Percentiles rank a stretch among this genome's conserved stretches.
Conservation (phyloP, 2,329 filamentous ascomycete species). For the Ophiocordyceps australis region DNA sequence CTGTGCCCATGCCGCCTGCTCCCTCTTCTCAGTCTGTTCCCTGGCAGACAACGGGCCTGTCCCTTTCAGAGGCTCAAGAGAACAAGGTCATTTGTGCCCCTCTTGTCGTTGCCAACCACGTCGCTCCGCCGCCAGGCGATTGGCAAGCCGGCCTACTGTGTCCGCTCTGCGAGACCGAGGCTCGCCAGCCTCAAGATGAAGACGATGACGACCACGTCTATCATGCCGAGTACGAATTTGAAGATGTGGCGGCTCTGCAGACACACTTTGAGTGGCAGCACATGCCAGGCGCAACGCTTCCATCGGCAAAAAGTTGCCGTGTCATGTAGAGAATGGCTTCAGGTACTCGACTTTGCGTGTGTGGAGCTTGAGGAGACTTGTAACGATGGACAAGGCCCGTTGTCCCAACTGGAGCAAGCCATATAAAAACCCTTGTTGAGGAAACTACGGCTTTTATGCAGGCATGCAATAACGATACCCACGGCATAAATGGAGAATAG, state of each 20-base stretch:
- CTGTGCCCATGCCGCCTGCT: slow-evolving; percentile 24
- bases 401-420: no score
- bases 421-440: no score
- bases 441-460: no score
- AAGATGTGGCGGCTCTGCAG: slow-evolving; percentile 27
- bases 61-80: slow-evolving; percentile 18
- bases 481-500: no score
- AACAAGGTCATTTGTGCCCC: slow-evolving; percentile 38
- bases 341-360: no score
- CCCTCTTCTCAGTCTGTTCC: no score
- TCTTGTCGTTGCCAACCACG: slow-evolving; percentile 38
- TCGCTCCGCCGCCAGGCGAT: slow-evolving; percentile 27
- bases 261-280: slow-evolving; percentile 41
- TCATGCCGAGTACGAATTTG: slow-evolving; percentile 30
- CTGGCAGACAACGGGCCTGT: slow-evolving; percentile 33
- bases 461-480: no score
- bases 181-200: slow-evolving; percentile 19
- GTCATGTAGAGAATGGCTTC: slow-evolving; percentile 19
- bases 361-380: no score
- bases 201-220: slow-evolving; percentile 32
- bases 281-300: slow-evolving; percentile 10
- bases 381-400: no score
- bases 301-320: slow-evolving; percentile 19
- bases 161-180: slow-evolving; percentile 37
- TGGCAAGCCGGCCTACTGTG: slow-evolving; percentile 34